Evolutionary conservation across 2,329 filamentous ascomycete genomes (phyloP).

Genomic region (Ilyonectria sp.): DNA sequence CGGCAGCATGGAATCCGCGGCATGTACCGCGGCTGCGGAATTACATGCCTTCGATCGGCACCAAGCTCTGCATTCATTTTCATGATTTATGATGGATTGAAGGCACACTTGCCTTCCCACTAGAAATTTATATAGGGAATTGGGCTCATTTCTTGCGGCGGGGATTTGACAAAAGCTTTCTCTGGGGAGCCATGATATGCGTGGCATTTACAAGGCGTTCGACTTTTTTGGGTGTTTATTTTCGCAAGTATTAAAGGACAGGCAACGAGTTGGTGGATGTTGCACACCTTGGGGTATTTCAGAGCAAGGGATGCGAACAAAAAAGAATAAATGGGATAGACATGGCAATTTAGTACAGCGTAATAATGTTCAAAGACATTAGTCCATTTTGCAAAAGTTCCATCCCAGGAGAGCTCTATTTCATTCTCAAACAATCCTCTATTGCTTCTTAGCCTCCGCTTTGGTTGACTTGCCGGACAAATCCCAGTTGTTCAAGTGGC

Average conservation of each 20-base stretch:
- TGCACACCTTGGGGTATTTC: not conserved
- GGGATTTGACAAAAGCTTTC: constrained; percentile 17
- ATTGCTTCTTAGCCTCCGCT: constrained; percentile 43
- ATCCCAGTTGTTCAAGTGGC: constrained; percentile 79
- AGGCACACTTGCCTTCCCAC: constrained; percentile 73
- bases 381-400: not conserved
- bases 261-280: not conserved
- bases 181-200: constrained; percentile 13
- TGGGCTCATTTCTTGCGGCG: constrained; percentile 17
- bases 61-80: constrained; percentile 99
- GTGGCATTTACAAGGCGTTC: constrained; percentile 45
- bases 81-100: constrained; percentile 91
- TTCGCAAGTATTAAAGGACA: not conserved
- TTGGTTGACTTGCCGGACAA: constrained; percentile 56
- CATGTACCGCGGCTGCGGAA: constrained; percentile 94
- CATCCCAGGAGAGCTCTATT: not conserved
- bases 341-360: not conserved
- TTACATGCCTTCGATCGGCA: constrained; percentile 88
- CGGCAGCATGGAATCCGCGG: constrained; percentile 84
- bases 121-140: not conserved
- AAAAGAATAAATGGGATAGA: not conserved
- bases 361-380: not conserved
- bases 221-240: constrained; percentile 14
- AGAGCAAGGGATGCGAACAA: not conserved
- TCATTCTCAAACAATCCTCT: constrained; percentile 42